Base-by-base conservation (phyloP, 2,329 filamentous ascomycete species). In the Sporothrix luriei region DNA sequence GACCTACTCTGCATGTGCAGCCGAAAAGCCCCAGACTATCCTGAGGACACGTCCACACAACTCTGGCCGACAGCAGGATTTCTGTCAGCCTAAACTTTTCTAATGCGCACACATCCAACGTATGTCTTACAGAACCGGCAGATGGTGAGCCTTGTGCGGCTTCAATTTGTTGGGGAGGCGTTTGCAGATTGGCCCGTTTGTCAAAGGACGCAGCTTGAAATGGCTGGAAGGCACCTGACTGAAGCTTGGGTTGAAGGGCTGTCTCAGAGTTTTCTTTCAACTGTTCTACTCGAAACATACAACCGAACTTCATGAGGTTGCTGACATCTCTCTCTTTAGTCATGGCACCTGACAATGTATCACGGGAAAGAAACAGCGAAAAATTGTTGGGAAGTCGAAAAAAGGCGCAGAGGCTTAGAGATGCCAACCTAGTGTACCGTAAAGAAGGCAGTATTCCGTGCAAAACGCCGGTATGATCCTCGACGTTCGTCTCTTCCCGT, bases 351-450 rank as follows among this genome's bases (percentile, higher is more conserved):
- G 62, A 52, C 62, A 52, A 29, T 29, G 29, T 66, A 52, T 57
- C 51, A 67, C 33, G 33, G 54, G 24, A 19, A n/a, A 24, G 43
- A 68, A 21, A 46, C 9, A 40, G 11, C 10, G n/a, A 19, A 49
- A 55, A 68, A 38, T 21, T 68, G 52, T 68, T 68, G 66, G 66
- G 66, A 52, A 59, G 19, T 19, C 16, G 29, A 43, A 19, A 19
- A 43, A 61, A 38, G 13, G 7, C 14, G 9, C n/a, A 46, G 21
- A 26, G 14, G 33, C n/a, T 43, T 64, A 48, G 48, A 2, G 10
- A 3, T 9, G 48, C 48, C 19, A 48, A 19, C 9, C 16, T 29
- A 21, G 21, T 48, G 9, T 24, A 48, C 40, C 48, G 13, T 21
- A 9, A 29, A 29, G 4, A 19, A 6, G 21, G 29, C 33, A 61